A percentile compares a stretch with the other conserved stretches of the same genome.
These are phyloP conservation scores for Cordyceps tenuipes DNA, from an alignment of 2,329 filamentous ascomycete genomes.

Conservation along the genomic window DNA sequence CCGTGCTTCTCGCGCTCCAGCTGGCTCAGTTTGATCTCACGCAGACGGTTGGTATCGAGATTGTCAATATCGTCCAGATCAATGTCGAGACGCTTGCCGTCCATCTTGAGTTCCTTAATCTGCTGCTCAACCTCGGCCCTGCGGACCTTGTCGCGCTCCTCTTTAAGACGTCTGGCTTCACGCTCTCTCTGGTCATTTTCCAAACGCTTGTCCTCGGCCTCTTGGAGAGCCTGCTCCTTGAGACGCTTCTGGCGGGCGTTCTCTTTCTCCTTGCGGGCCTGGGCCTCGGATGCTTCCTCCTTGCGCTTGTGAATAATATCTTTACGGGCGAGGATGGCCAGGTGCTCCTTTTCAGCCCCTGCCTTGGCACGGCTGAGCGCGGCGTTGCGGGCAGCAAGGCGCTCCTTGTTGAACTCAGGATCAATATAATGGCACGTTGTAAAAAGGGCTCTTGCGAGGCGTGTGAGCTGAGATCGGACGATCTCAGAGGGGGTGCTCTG, in stretches of 20 bases:
- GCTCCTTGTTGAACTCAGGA: conserved; percentile 74
- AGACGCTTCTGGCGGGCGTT: conserved; percentile 81
- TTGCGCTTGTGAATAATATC: conserved; percentile 94
- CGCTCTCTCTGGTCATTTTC: conserved; percentile 89
- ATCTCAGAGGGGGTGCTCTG: conserved; percentile 98
- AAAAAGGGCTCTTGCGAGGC: conserved; percentile 83
- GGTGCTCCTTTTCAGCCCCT: conserved; percentile 87
- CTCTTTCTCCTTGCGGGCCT: conserved; percentile 85
- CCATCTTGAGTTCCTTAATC: conserved; percentile 83
- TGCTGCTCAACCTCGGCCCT: conserved; percentile 92
- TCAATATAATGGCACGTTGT: conserved; percentile 96
- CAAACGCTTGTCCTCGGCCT: conserved; percentile 81
- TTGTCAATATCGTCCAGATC: conserved; percentile 76
- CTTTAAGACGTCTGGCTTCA: conserved; percentile 75
- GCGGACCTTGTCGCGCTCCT: conserved; percentile 81
- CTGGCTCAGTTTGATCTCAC: conserved; percentile 89
- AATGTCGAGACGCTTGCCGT: conserved; percentile 66
- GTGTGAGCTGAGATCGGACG: conserved; percentile 86
- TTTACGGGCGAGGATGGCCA: conserved; percentile 75
- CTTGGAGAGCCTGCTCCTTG: conserved; percentile 78
- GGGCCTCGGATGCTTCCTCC: conserved; percentile 82
- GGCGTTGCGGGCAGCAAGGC: conserved; percentile 67
- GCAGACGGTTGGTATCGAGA: conserved; percentile 81
- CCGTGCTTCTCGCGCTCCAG: conserved; percentile 98
- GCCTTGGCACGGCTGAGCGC: conserved; percentile 75